Base-by-base conservation (phyloP, 2,329 filamentous ascomycete genomes). In the Exophiala alcalophila region DNA sequence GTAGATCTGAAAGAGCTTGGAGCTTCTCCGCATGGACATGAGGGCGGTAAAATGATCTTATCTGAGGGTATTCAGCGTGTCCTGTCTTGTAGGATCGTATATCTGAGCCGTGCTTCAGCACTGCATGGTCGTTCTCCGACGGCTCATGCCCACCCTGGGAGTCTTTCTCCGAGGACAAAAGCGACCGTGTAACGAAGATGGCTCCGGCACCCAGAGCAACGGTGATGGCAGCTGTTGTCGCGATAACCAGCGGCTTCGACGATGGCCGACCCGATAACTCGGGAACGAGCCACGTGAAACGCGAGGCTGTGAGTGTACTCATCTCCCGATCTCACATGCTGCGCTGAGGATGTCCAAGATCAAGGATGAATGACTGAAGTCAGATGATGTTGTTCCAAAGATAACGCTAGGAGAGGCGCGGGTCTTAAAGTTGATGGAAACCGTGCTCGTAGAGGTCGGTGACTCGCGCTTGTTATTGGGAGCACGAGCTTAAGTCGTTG, bases 1-100 rank as follows among this genome's bases (percentile, higher is more conserved):
- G 92, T 8, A 96, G 67, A 0, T 86, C 82, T 0, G 77, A 74
- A 1, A 87, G 86, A 49, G 81, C 74, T 28, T 72, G 76, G 3
- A 97, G 74, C 62, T 92, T 86, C 47, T 82, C 78, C n/a, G 83
- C 80, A 59, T 96, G 88, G 14, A 81, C 77, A 65, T 96, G 92
- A 40, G 79, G 78, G 43, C 84, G 79, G 66, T 84, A 90, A 64
- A 97, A 96, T 29, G 90, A 81, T 43, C 91, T 81, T 50, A 97
- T 75, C 21, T 75, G 77, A 2, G 81, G 76, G 61, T 96, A 97
- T 6, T 77, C 81, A 52, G 82, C 71, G 25, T 74, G 67, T 11
- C 72, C 73, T 2, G 89, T 90, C n/a, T 74, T 81, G 63, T 89
- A 94, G 4, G 81, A 74, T 58, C 77, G 76, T 55, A 84, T 74